Conservation (phyloP, 805 yeast species). For the Henningerozyma blattae region DNA sequence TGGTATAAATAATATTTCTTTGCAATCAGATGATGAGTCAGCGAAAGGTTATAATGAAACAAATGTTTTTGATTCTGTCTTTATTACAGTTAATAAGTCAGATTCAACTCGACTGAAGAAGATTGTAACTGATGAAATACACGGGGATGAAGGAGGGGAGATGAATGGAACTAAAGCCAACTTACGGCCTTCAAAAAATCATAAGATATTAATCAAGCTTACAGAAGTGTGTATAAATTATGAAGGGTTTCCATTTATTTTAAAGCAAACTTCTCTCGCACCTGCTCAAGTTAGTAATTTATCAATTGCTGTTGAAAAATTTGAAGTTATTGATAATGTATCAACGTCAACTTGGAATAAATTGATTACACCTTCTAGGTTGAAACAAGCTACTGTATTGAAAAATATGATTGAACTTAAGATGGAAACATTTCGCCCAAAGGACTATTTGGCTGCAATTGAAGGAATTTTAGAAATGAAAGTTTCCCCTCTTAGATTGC, state of each 20-base stretch:
- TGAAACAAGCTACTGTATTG: slow-evolving; percentile 38
- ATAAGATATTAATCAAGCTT: slow-evolving; percentile 48
- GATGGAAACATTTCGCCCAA: slow-evolving; percentile 54
- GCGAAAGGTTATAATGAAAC: slow-evolving; percentile 6
- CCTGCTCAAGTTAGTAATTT: slow-evolving; percentile 39
- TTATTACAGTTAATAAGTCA: slow-evolving; percentile 43
- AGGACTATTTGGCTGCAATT: slow-evolving; percentile 47
- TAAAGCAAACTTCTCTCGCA: slow-evolving; percentile 34
- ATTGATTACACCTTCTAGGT: slow-evolving; percentile 44
- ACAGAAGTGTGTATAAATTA: slow-evolving; percentile 40
- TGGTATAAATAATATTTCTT: slow-evolving; percentile 28
- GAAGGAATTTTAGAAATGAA: slow-evolving; percentile 45
- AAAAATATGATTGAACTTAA: slow-evolving; percentile 26
- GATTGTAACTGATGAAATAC: slow-evolving; percentile 41
- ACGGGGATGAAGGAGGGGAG: slow-evolving; percentile 21
- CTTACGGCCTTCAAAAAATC: slow-evolving; percentile 50
- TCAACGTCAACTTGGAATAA: slow-evolving; percentile 88
- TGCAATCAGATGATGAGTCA: slow-evolving; percentile 6
- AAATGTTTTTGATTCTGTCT: slow-evolving; percentile 59
- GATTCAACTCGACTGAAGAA: slow-evolving; percentile 36
- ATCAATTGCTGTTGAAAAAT: slow-evolving; percentile 36
- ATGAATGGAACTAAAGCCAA: slow-evolving; percentile 33
- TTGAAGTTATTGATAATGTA: slow-evolving; percentile 63
- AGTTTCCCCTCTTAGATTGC: slow-evolving; percentile 65
- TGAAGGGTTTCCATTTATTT: slow-evolving; percentile 31